Evolutionary conservation across 441 rosid genomes (phyloP), one percentile per base, ranked within the genome.

Genomic region (Mallotus repandus): DNA sequence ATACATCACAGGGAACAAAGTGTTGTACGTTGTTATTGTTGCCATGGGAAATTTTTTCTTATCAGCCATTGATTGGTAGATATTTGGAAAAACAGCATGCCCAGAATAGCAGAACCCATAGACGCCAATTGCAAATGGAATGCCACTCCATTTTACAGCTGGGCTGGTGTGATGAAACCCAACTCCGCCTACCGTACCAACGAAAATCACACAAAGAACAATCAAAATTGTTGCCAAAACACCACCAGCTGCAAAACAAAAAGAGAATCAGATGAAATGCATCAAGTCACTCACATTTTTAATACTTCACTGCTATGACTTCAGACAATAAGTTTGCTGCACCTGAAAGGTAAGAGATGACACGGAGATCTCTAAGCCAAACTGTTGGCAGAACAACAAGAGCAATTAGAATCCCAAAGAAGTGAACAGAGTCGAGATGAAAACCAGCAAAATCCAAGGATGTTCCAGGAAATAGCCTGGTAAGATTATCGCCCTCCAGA

Each of bases 1-100:
- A 53, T 49, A 25, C 48, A 63, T 13, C 18, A 45, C 11, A 3
- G 21, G 25, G 61, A 49, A 67, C 11, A 59, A 62, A 70, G 43
- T 32, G 70, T 43, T 53, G 45, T 87, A 92, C 97, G 90, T 81
- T 53, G 74, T 69, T 73, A 83, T 71, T 69, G 88, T 65, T 21
- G 99, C 94, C 70, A 78, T 86, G 75, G 76, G 86, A 80, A 86
- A 94, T 69, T 92, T 74, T 66, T 82, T 82, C 84, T 94, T 94
- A 77, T 92, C 92, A 68, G 97, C 97, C 99, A 92, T 94, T 46
- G 97, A 91, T 54, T 94, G 98, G 77, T 94, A 92, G 72, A 94
- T 91, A 71, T 94, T 94, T 32, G 99, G 98, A 77, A 94, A 89
- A 69, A 94, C 98, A 22, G 96, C 84, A 65, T 94, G 99, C 12